Evolutionary conservation across 345 rosid species (phyloP).

Genomic region (Kandelia obovata): DNA sequence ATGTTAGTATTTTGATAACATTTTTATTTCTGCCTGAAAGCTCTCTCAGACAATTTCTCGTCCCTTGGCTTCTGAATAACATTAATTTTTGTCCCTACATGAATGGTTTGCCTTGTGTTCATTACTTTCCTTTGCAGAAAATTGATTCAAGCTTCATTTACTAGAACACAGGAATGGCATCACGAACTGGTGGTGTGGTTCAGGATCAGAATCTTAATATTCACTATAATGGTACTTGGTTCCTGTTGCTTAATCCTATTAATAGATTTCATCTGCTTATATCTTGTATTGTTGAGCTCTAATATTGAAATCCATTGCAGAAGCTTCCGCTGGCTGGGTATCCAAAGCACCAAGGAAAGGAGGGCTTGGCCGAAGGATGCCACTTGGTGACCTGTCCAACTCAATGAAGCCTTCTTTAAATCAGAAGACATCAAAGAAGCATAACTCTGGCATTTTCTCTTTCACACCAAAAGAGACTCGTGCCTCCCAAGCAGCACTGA

Average conservation of each 20-base stretch:
- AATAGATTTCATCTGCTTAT: background rate
- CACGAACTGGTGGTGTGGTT: slow-evolving; percentile 30
- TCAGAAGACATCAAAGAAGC: slow-evolving; percentile 33
- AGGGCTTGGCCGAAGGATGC: slow-evolving; percentile 47
- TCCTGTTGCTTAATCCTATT: background rate
- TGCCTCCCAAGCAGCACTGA: slow-evolving; percentile 18
- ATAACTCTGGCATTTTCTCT: slow-evolving; percentile 15
- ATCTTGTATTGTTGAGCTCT: background rate
- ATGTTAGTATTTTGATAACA: no score
- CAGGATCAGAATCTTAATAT: slow-evolving; percentile 39
- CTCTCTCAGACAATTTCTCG: no score
- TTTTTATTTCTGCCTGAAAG: background rate
- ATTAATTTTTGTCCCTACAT: no score
- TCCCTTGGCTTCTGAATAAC: no score
- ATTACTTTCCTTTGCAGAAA: slow-evolving; percentile 10
- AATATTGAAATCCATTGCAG: slow-evolving; percentile 11
- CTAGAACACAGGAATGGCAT: slow-evolving; percentile 30
- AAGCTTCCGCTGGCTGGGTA: slow-evolving; percentile 30
- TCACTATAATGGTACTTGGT: slow-evolving; percentile 28
- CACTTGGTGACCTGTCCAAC: slow-evolving; percentile 64
- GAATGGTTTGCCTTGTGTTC: background rate
- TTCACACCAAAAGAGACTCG: slow-evolving; percentile 23
- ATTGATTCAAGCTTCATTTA: background rate
- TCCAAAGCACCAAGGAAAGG: slow-evolving; percentile 35
- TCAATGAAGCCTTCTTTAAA: slow-evolving; percentile 33